phyloP scores from a whole-genome alignment of 2,329 filamentous ascomycete genomes.

The Trichoderma sp. region DNA sequence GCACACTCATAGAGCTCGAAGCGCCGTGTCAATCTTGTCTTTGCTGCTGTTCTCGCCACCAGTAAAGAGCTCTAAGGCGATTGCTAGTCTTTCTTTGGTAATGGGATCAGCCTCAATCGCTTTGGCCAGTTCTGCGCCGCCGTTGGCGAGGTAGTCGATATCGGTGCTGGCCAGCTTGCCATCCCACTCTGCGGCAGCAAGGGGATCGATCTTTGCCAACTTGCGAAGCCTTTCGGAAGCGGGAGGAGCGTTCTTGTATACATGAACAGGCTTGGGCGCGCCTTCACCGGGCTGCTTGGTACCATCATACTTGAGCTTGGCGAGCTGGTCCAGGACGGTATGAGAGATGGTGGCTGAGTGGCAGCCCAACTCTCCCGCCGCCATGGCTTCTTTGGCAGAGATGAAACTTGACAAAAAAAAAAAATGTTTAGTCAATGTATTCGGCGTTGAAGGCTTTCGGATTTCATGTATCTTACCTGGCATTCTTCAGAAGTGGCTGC shows the following conservation, averaged over 20 bases:
- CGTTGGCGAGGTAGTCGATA: constrained; percentile 50
- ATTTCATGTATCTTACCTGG: constrained; percentile 34
- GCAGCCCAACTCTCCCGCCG: constrained; percentile 49
- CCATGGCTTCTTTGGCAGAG: constrained; percentile 47
- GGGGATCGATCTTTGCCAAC: constrained; percentile 43
- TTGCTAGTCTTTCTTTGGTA: constrained; percentile 40
- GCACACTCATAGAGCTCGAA: constrained; percentile 25
- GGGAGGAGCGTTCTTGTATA: constrained; percentile 40
- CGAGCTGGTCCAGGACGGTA: constrained; percentile 41
- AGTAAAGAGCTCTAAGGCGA: constrained; percentile 46
- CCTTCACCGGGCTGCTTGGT: constrained; percentile 42
- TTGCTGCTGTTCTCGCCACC: constrained; percentile 43
- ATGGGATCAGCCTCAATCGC: constrained; percentile 45
- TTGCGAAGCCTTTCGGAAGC: constrained; percentile 40
- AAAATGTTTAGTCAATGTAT: neutral
- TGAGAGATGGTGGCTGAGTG: constrained; percentile 31
- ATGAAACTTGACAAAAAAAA: constrained; percentile 40
- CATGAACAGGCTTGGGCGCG: constrained; percentile 44
- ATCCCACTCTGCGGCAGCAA: constrained; percentile 42
- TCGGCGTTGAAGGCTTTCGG: neutral
- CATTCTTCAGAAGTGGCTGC: constrained; percentile 51
- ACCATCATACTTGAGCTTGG: constrained; percentile 41
- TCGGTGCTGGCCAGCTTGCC: constrained; percentile 43
- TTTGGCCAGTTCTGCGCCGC: constrained; percentile 45
- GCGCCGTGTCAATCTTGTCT: constrained; percentile 39